Percentiles rank a stretch among this genome's conserved stretches.
phyloP scores from a whole-genome alignment of 306 rosid species.

The Casuarina glauca region DNA sequence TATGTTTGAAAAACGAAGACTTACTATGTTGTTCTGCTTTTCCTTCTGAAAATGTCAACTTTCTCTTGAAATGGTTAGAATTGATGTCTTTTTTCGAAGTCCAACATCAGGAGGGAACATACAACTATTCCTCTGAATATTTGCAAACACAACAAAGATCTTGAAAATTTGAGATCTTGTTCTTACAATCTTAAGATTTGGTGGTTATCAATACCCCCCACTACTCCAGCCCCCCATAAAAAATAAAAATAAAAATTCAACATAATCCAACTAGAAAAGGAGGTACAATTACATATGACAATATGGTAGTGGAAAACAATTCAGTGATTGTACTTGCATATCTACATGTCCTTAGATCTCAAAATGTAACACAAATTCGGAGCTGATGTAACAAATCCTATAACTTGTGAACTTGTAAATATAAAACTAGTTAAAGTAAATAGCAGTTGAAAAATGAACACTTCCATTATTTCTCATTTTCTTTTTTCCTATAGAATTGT shows the following conservation, averaged over 20 bases:
- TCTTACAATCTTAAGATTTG: background rate
- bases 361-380: no score
- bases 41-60: background rate
- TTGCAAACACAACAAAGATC: background rate
- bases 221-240: no score
- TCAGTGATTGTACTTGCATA: background rate
- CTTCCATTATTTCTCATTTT: background rate
- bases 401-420: background rate
- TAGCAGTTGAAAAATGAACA: no score
- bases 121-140: background rate
- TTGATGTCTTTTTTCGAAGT: background rate
- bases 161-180: background rate
- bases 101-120: no score
- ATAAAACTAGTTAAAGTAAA: background rate
- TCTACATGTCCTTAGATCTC: no score
- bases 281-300: no score
- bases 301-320: background rate
- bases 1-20: background rate
- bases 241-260: no score
- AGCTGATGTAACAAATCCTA: no score
- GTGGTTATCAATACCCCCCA: background rate
- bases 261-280: no score
- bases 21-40: background rate
- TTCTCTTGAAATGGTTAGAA: no score
- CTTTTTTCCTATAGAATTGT: background rate